A percentile compares a stretch with the other conserved stretches of the same genome.
Evolutionary conservation across 495 filamentous ascomycete genomes (phyloP).

Genomic region (Hyphodiscus hymeniophilus): DNA sequence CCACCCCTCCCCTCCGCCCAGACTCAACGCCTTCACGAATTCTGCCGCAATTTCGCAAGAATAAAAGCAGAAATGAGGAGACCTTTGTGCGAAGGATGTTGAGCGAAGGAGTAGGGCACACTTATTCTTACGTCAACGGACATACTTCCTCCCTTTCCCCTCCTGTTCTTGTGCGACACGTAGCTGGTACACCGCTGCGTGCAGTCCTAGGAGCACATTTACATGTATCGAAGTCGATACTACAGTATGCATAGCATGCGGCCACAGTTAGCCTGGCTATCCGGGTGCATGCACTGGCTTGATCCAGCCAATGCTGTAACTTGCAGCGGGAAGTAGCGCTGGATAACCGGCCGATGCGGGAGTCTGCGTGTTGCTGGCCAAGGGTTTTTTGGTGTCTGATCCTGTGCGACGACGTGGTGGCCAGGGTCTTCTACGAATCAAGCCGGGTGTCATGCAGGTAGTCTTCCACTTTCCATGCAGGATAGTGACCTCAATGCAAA

Average conservation of each 20-base stretch:
- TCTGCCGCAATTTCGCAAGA: not conserved
- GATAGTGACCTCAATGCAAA: not conserved
- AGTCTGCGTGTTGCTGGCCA: conserved; percentile 5
- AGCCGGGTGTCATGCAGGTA: not conserved
- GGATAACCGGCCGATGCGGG: conserved; percentile 14
- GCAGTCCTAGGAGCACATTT: not conserved
- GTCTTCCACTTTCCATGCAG: conserved; percentile 1
- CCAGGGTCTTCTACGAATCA: conserved; percentile 2
- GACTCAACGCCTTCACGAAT: not conserved
- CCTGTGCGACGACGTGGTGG: conserved; percentile 11
- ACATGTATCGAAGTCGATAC: conserved; percentile 3
- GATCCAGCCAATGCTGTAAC: conserved; percentile 10
- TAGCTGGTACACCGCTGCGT: conserved; percentile 17
- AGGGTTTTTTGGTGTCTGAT: conserved; percentile 1
- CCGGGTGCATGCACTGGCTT: conserved; percentile 14
- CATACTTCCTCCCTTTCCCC: not conserved
- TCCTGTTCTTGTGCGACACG: conserved; percentile 16
- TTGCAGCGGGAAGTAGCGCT: conserved; percentile 16
- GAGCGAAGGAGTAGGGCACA: not conserved
- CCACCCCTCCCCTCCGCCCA: not conserved
- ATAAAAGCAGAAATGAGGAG: not conserved
- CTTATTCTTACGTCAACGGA: conserved; percentile 9
- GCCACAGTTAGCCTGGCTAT: conserved; percentile 8
- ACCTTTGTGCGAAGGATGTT: conserved; percentile 1
- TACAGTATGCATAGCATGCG: conserved; percentile 9